Conservation (phyloP, 225 moss, liverwort and hornwort species). For the Straminergon stramineum region DNA sequence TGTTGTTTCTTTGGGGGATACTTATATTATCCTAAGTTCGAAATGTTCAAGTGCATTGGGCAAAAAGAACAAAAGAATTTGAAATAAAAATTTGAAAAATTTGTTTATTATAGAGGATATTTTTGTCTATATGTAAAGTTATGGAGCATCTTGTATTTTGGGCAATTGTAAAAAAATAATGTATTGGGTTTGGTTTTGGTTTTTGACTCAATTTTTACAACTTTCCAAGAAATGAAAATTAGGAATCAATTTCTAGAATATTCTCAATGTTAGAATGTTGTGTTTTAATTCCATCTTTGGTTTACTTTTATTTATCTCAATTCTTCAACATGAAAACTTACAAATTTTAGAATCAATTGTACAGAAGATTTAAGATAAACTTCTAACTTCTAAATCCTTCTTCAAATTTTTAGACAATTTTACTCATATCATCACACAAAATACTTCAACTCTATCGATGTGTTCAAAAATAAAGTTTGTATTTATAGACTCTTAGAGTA, state of each 20-base stretch:
- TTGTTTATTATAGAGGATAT: accelerated
- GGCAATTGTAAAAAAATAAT: accelerated
- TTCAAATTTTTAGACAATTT: not conserved
- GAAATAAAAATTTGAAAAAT: not conserved
- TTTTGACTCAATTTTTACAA: not conserved
- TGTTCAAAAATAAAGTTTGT: not conserved
- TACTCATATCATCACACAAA: accelerated
- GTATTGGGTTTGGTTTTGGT: accelerated
- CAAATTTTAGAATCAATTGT: not conserved
- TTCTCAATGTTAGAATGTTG: accelerated
- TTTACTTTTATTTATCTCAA: not conserved
- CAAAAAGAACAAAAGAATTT: accelerated
- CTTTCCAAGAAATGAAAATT: accelerated
- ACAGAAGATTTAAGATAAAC: not conserved
- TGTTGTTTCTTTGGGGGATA: accelerated
- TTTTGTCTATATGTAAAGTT: not conserved
- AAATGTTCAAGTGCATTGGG: accelerated
- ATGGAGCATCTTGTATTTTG: not conserved
- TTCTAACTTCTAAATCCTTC: accelerated
- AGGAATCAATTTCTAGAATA: too few species aligned
- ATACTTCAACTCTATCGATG: accelerated
- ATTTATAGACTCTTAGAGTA: accelerated
- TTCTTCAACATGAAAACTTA: not conserved
- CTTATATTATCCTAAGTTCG: not conserved
- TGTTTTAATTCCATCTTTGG: not conserved